Base-by-base conservation (phyloP, 768 basidiomycete genomes). In the Trametes cinnabarina region DNA sequence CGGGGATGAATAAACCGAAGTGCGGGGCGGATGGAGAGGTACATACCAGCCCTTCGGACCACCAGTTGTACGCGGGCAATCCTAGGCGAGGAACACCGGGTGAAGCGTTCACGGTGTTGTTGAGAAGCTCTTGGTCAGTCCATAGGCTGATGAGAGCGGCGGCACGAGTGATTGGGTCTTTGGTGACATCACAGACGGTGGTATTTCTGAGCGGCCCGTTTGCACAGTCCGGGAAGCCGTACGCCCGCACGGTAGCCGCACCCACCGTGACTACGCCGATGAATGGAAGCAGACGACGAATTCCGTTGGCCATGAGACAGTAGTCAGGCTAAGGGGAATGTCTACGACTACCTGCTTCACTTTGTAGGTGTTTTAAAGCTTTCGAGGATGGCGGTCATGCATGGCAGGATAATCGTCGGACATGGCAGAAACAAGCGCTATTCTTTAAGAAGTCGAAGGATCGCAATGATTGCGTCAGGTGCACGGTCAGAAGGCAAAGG, bases 11-110 rank as follows among this genome's bases (percentile, higher is more conserved):
- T 15, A 15, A 39, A n/a, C 15, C 37, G 17, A 26, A 20, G 25
- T 41, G 47, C 15, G 17, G 44, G 15, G 26, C 22, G 15, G 37
- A 42, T 30, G 34, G 4, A 28, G 26, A 66, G 1, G 30, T 6
- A 62, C 75, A 54, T 62, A 83, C 83, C 64, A 85, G 64, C 2
- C 77, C 82, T 71, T 85, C 82, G 22, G 78, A 80, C 82, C 83
- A 85, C 82, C 82, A 84, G 46, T 82, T 73, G 51, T 85, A 85
- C 17, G 77, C 65, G 10, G 82, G 81, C 23, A 85, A 68, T n/a
- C 82, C 82, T 3, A 83, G 73, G 11, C 82, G 77, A 51, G 82
- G 69, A 20, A 83, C 81, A 26, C 81, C 83, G 6, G 79, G 76
- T 5, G 81, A 75, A 0, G 65, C 55, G 56, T 80, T 83, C 46